Base-by-base conservation (phyloP, 1,139 yeast genomes). In the Taiozyma onychis region DNA sequence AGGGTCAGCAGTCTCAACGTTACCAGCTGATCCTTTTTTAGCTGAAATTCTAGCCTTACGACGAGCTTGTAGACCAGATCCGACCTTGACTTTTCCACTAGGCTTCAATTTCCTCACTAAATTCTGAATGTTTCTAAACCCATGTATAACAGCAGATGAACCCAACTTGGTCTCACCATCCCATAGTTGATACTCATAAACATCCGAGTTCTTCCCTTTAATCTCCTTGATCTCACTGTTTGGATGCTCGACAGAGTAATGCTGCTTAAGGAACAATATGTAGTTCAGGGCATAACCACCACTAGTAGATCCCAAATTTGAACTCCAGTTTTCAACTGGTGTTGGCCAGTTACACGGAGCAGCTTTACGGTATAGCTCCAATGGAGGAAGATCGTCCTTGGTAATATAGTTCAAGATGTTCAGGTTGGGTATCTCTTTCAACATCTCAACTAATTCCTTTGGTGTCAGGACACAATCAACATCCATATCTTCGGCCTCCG, bases 401-500 rank as follows among this genome's bases (percentile, higher is more conserved):
- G 67, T 63, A 4, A 60, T 53, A 13, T 68, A 68, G 1, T 64
- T 62, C 22, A 68, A 68, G 16, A 77, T 60, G 44, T 71, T 71
- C 3, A 76, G 56, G 0, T 66, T 60, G 14, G 41, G 41, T 48
- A 76, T 73, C 45, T 85, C 88, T 24, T 76, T 76, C 44, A 91
- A 64, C 66, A 93, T 69, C 48, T 88, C 85, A 1, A 91, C 76
- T 44, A 93, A 70, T 65, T 93, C 99, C 58, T 83, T 84, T 13
- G 98, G 91, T 0, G 99, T 93, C 41, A 93, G 77, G 2, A 93
- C 99, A 69, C 97, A 88, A 66, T 93, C 97, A 9, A 93, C 98
- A 60, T 89, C 97, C 10, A 73, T 69, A 59, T 88, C 96, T 10
- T 73, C 69, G 4, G 48, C 28, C 3, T 43, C 18, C 2, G 30